Evolutionary conservation across 2,329 filamentous ascomycete genomes (phyloP).

Genomic region (Aspergillus udagawae): DNA sequence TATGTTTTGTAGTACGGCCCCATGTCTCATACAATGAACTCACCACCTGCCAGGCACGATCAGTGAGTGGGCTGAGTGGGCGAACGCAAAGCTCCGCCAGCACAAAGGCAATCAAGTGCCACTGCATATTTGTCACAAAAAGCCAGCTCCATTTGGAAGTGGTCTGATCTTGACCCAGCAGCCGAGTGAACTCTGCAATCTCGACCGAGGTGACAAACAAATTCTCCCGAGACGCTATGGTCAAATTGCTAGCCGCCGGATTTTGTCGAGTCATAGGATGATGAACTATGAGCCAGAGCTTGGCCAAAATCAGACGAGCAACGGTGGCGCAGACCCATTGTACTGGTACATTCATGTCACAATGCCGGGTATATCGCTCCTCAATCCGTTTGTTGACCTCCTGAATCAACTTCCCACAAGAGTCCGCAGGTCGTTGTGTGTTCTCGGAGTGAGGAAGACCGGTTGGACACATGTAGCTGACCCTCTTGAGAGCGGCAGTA

Average conservation of each 20-base stretch:
- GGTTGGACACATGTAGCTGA: constrained; percentile 35
- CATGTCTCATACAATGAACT: constrained; percentile 42
- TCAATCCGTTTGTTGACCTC: constrained; percentile 53
- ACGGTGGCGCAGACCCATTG: constrained; percentile 68
- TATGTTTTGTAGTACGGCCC: constrained; percentile 33
- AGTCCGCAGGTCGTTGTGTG: constrained; percentile 22
- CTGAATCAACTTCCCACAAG: constrained; percentile 47
- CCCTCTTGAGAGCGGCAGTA: constrained; percentile 38
- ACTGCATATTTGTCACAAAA: constrained; percentile 62
- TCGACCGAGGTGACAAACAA: constrained; percentile 70
- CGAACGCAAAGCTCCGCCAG: constrained; percentile 57
- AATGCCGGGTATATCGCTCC: constrained; percentile 52
- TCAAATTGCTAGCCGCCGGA: constrained; percentile 49
- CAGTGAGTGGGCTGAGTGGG: constrained; percentile 53
- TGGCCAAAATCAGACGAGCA: constrained; percentile 68
- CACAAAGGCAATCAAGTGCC: constrained; percentile 50
- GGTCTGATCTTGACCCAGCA: constrained; percentile 60
- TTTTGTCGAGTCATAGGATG: constrained; percentile 64
- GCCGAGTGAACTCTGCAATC: constrained; percentile 66
- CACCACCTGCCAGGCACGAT: constrained; percentile 58
- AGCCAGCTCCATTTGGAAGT: constrained; percentile 64
- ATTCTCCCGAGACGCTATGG: constrained; percentile 61
- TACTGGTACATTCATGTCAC: constrained; percentile 50
- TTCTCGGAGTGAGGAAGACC: constrained; percentile 14
- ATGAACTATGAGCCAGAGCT: constrained; percentile 73